Conservation (phyloP, 2,329 filamentous ascomycete genomes). For the Aphanocladium album region DNA sequence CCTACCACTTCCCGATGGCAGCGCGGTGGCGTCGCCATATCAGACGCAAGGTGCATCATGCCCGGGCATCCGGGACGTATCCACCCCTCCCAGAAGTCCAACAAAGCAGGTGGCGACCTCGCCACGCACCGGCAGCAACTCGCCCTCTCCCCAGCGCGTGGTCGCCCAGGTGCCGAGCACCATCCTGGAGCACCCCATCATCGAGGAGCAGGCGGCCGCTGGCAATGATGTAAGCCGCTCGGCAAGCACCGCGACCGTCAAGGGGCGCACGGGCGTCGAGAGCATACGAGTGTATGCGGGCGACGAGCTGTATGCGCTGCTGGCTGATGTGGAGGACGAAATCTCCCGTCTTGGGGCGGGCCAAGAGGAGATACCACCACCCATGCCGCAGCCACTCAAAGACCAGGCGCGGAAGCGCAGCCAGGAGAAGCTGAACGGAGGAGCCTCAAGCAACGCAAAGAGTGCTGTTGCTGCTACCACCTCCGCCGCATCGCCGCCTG, state of each 20-base stretch:
- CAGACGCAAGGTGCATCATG: conserved; percentile 36
- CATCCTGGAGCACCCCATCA: conserved; percentile 46
- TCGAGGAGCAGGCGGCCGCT: conserved; percentile 36
- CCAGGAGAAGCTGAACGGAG: conserved; percentile 44
- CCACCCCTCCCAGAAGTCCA: conserved; percentile 56
- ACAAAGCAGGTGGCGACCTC: conserved; percentile 36
- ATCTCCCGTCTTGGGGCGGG: conserved; percentile 31
- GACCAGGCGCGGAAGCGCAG: conserved; percentile 45
- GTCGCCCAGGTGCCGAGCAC: conserved; percentile 52
- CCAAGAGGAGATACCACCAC: conserved; percentile 11
- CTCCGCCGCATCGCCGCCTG: not conserved
- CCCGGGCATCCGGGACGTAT: conserved; percentile 38
- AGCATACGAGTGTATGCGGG: conserved; percentile 66
- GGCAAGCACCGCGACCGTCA: conserved; percentile 21
- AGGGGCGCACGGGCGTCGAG: conserved; percentile 44
- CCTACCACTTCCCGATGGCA: conserved; percentile 32
- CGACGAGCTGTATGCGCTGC: conserved; percentile 59
- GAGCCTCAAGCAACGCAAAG: conserved; percentile 14
- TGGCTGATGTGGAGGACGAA: conserved; percentile 59
- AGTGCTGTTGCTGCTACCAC: not conserved
- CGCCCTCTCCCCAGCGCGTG: conserved; percentile 47
- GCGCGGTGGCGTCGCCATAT: conserved; percentile 36
- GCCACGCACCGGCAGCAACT: conserved; percentile 32
- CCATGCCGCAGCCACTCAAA: conserved; percentile 21
- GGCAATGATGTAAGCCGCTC: conserved; percentile 23